These are phyloP conservation scores for Ogataea trehalophila DNA, from an alignment of 805 yeast species.

Conservation along the genomic window DNA sequence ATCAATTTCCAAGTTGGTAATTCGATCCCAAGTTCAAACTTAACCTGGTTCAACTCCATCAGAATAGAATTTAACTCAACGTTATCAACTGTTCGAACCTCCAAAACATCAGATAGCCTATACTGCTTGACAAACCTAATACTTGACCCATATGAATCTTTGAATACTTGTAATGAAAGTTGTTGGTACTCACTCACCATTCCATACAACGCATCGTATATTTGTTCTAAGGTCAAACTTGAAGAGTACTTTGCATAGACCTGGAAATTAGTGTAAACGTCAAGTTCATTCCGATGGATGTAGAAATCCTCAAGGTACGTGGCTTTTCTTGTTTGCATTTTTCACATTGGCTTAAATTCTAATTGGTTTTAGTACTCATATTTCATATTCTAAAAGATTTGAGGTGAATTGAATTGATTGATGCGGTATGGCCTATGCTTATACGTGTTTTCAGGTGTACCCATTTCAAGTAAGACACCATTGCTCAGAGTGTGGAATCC, in stretches of 20 bases:
- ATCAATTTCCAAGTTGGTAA: constrained; percentile 22
- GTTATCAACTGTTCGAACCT: constrained; percentile 8
- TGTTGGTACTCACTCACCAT: constrained; percentile 14
- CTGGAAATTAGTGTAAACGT: constrained; percentile 7
- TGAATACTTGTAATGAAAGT: constrained; percentile 14
- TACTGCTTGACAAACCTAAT: constrained; percentile 4
- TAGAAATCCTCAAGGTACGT: constrained; percentile 10
- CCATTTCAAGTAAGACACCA: no score
- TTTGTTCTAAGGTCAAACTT: constrained; percentile 2
- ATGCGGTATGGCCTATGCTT: no score
- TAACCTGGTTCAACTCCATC: background rate
- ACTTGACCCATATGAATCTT: background rate
- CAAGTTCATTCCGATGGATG: background rate
- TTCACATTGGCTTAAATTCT: no score
- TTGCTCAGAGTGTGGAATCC: no score
- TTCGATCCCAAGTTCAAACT: constrained; percentile 1
- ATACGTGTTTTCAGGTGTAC: no score
- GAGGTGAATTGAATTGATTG: no score
- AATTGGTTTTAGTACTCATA: no score
- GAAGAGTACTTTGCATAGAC: constrained; percentile 12
- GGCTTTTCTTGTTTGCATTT: constrained; percentile 2
- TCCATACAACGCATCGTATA: constrained; percentile 9
- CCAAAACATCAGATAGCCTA: constrained; percentile 13
- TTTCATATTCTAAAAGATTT: no score
- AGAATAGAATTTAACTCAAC: constrained; percentile 4